Evolutionary conservation across 108 stramenopile genomes (phyloP), one percentile per base, ranked within the genome.

Genomic region (Epithemia pelagica): DNA sequence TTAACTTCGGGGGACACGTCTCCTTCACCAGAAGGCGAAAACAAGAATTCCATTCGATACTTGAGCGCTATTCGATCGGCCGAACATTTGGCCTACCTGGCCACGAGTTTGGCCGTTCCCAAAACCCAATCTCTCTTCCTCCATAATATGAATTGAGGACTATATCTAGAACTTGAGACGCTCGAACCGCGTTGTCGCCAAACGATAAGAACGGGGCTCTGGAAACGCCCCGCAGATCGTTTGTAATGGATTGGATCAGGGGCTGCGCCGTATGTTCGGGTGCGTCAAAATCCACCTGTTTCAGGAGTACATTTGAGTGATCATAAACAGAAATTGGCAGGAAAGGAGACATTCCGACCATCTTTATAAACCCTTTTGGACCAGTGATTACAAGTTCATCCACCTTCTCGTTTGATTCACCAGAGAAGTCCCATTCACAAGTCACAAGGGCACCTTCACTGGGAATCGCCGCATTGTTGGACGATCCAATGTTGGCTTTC

Each of bases 331-430:
- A 59, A 55, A 86, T 72, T 18, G 85, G 85, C 33, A 64, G 59
- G 54, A 58, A 61, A 21, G 85, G 77, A 37, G 74, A 72, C 84
- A 82, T 82, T 2, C 75, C 85, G 21, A 53, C 71, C 82, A 82
- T 82, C 10, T 66, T 62, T 26, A 86, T 29, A 8, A 58, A 69
- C 57, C 85, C 85, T 32, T 76, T 65, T 28, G 82, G 58, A 21
- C 85, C 85, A 0, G 33, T 28, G 68, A 86, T 72, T 21, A 78
- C 59, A 15, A 86, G 58, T 73, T 82, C 80, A 66, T 86, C 85
- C 0, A 54, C 24, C 2, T 66, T 46, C 28, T 73, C 65, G 61
- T 71, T 46, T 18, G 67, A 27, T 10, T 5, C 15, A 10, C 37
- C 37, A 0, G 77, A 52, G 71, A 85, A 85, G 60, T 85, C 81